Evolutionary conservation across 2,329 filamentous ascomycete genomes (phyloP).

Genomic region (Chrysoporthe cubensis): DNA sequence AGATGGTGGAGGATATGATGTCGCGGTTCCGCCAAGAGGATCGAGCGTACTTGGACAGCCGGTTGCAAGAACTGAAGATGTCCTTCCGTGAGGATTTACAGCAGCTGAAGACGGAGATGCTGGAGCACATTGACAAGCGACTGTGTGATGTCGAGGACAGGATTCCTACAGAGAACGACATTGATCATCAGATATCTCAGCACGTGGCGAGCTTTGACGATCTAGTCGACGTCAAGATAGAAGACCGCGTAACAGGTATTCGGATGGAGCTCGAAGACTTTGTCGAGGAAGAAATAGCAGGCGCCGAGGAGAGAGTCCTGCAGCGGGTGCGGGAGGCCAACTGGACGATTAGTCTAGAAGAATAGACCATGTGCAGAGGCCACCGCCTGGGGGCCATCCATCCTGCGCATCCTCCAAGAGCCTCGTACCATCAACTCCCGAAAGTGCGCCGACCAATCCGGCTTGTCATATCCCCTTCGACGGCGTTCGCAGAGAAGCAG

Average conservation of each 20-base stretch:
- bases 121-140: constrained; percentile 9
- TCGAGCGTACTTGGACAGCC: neutral
- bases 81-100: neutral
- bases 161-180: neutral
- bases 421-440: too few relatives aligned
- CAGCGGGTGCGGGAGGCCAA: constrained; percentile 3
- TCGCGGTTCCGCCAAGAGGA: constrained; percentile 10
- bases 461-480: too few relatives aligned
- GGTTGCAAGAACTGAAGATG: neutral
- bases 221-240: constrained; percentile 15
- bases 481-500: too few relatives aligned
- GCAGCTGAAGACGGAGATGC: neutral
- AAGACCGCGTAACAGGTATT: constrained; percentile 10
- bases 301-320: constrained; percentile 9
- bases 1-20: constrained; percentile 9
- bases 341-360: neutral
- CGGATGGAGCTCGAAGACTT: constrained; percentile 25
- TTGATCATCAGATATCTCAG: constrained; percentile 15
- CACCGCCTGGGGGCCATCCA: too few relatives aligned
- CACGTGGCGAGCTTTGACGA: constrained; percentile 9
- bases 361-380: neutral
- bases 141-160: neutral
- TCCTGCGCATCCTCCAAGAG: too few relatives aligned
- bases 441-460: too few relatives aligned
- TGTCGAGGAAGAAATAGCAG: constrained; percentile 5